A percentile compares a stretch with the other conserved stretches of the same genome.
These are phyloP conservation scores for Microglena sp. DNA, from an alignment of 139 green algal genomes.

Conservation along the genomic window DNA sequence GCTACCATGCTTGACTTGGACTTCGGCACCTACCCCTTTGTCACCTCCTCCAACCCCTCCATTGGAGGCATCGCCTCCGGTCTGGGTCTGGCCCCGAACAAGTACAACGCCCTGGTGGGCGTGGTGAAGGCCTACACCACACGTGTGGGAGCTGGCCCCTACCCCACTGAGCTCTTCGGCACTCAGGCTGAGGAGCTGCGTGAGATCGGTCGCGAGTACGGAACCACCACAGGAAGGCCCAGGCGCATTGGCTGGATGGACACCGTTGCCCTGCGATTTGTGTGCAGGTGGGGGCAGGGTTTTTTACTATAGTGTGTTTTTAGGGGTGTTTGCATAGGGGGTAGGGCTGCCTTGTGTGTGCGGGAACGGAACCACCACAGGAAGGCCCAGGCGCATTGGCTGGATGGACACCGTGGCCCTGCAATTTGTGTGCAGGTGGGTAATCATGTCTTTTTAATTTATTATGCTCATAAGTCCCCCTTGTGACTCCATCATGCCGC, in stretches of 20 bases:
- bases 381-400: slow-evolving; percentile 83
- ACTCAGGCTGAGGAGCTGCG: slow-evolving; percentile 79
- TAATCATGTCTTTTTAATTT: too few species aligned
- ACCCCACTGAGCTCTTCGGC: slow-evolving; percentile 93
- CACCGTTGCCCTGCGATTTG: slow-evolving; percentile 87
- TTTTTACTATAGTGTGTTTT: too few species aligned
- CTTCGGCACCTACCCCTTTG: slow-evolving; percentile 99
- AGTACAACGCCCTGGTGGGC: slow-evolving; percentile 81
- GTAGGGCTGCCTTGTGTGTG: too few species aligned
- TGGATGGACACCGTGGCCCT: slow-evolving; percentile 97
- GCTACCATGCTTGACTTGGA: slow-evolving; percentile 99
- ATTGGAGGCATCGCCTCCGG: slow-evolving; percentile 90
- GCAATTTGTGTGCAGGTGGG: slow-evolving; percentile 51
- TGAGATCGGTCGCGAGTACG: slow-evolving; percentile 79
- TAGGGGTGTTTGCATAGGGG: too few species aligned
- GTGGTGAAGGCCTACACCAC: slow-evolving; percentile 99
- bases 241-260: slow-evolving; percentile 96
- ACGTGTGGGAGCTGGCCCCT: slow-evolving; percentile 89
- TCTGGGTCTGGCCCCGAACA: slow-evolving; percentile 84
- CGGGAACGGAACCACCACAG: slow-evolving; percentile 98
- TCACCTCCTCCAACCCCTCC: slow-evolving; percentile 94
- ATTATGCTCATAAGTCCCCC: too few species aligned
- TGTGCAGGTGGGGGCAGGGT: slow-evolving; percentile 6
- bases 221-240: slow-evolving; percentile 94
- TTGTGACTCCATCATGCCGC: too few species aligned